phyloP scores from a whole-genome alignment of 805 yeast species.

The Nakazawaea ishiwadae region DNA sequence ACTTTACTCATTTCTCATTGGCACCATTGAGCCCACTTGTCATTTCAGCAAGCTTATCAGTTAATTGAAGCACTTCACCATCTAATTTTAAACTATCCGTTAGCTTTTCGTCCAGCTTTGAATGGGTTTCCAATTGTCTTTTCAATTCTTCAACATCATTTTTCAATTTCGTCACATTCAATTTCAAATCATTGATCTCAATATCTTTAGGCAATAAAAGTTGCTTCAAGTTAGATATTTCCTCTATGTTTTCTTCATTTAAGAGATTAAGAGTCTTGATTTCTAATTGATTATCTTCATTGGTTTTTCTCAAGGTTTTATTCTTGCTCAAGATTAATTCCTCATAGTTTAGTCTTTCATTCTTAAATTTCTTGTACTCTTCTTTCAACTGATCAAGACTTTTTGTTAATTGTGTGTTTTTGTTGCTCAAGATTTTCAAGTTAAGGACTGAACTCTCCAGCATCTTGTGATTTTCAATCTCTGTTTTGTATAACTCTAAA shows the following conservation, averaged over 20 bases:
- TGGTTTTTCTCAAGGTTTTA: constrained; percentile 18
- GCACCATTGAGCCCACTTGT: too few species aligned
- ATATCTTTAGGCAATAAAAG: constrained; percentile 2
- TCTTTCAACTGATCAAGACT: constrained; percentile 26
- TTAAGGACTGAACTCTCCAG: constrained; percentile 23
- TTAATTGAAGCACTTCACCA: not conserved
- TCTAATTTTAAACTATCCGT: not conserved
- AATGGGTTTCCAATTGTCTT: too few species aligned
- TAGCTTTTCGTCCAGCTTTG: constrained; percentile 16
- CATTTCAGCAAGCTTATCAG: constrained; percentile 10
- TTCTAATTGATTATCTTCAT: constrained; percentile 1
- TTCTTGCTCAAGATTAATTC: constrained; percentile 25
- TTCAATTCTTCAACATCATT: constrained; percentile 18
- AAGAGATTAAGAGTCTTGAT: not conserved
- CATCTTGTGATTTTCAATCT: constrained; percentile 4
- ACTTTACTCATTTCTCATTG: too few species aligned
- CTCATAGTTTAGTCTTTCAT: constrained; percentile 32
- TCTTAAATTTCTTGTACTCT: constrained; percentile 24
- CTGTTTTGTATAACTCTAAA: not conserved
- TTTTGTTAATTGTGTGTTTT: constrained; percentile 20
- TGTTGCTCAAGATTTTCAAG: constrained; percentile 22
- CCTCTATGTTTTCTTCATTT: not conserved
- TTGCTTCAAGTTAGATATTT: not conserved
- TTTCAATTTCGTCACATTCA: constrained; percentile 7
- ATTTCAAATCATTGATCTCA: constrained; percentile 5